Evolutionary conservation across 352 stramenopile species (phyloP).

Genomic region (Phytophthora chlamydospora): DNA sequence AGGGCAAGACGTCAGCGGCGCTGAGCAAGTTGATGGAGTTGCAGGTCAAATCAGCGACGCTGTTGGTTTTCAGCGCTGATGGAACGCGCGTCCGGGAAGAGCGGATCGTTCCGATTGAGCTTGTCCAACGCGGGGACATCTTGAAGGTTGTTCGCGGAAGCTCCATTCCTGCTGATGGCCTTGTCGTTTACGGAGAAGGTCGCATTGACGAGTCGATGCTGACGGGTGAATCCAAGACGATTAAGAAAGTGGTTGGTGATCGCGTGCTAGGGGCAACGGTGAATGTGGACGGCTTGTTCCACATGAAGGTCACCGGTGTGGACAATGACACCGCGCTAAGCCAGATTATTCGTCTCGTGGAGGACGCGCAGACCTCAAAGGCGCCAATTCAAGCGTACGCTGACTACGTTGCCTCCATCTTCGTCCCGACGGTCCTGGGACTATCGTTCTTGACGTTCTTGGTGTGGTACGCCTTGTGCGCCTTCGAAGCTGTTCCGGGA

Average conservation of each 20-base stretch:
- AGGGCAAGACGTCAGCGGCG: constrained; percentile 94
- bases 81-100: constrained; percentile 69
- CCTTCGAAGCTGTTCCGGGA: constrained; percentile 60
- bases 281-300: constrained; percentile 91
- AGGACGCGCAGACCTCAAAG: constrained; percentile 98
- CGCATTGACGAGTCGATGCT: constrained; percentile 95
- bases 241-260: constrained; percentile 91
- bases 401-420: constrained; percentile 95
- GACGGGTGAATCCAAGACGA: constrained; percentile 94
- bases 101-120: constrained; percentile 79
- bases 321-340: constrained; percentile 94
- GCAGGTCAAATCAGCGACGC: constrained; percentile 93
- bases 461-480: constrained; percentile 92
- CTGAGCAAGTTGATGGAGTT: constrained; percentile 96
- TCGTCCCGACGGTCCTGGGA: constrained; percentile 95
- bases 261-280: constrained; percentile 92
- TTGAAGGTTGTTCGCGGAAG: constrained; percentile 93
- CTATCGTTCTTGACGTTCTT: constrained; percentile 95
- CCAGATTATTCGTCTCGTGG: constrained; percentile 98
- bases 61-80: constrained; percentile 86
- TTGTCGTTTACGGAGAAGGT: constrained; percentile 91
- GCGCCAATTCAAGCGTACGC: constrained; percentile 98
- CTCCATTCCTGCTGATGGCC: constrained; percentile 93
- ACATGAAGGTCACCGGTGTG: constrained; percentile 94
- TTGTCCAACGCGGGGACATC: constrained; percentile 93